Conservation (phyloP, 2,329 filamentous ascomycete genomes). For the Nemania bipapillata region DNA sequence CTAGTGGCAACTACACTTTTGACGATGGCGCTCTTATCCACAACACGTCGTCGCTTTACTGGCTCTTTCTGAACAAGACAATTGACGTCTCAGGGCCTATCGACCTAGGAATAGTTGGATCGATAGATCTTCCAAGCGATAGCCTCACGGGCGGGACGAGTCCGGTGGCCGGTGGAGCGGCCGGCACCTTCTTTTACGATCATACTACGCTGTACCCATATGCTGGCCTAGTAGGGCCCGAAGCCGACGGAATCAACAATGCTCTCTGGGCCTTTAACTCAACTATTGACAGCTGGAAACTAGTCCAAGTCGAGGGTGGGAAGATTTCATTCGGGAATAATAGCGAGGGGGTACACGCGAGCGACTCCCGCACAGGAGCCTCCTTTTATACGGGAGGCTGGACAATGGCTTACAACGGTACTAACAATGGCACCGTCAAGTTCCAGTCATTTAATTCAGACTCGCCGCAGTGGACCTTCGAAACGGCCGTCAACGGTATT, state of each 20-base stretch:
- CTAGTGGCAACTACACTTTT: slow-evolving; percentile 40
- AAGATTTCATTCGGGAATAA: slow-evolving; percentile 29
- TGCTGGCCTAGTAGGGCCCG: slow-evolving; percentile 24
- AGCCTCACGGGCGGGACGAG: slow-evolving; percentile 21
- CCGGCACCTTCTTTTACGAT: slow-evolving; percentile 37
- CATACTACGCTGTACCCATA: slow-evolving; percentile 37
- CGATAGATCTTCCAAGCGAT: slow-evolving; percentile 22
- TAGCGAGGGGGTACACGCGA: slow-evolving; percentile 30
- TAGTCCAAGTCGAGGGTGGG: slow-evolving; percentile 23
- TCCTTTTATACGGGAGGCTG: slow-evolving; percentile 38
- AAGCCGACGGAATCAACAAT: slow-evolving; percentile 29
- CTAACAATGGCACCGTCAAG: slow-evolving; percentile 34
- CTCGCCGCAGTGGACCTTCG: slow-evolving; percentile 31
- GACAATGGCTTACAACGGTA: slow-evolving; percentile 30
- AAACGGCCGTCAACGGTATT: slow-evolving; percentile 13
- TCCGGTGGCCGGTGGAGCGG: slow-evolving; percentile 8
- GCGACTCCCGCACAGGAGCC: slow-evolving; percentile 33
- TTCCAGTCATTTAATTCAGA: slow-evolving; percentile 25
- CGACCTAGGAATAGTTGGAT: slow-evolving; percentile 29
- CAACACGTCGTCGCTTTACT: slow-evolving; percentile 31
- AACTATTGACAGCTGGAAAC: slow-evolving; percentile 26
- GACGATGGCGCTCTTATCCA: slow-evolving; percentile 31
- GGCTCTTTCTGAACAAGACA: slow-evolving; percentile 33
- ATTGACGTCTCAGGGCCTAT: slow-evolving; percentile 35
- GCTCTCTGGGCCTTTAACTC: slow-evolving; percentile 38